These are phyloP conservation scores for Theileria annulata DNA, from an alignment of 169 alveolate species.

Conservation along the genomic window DNA sequence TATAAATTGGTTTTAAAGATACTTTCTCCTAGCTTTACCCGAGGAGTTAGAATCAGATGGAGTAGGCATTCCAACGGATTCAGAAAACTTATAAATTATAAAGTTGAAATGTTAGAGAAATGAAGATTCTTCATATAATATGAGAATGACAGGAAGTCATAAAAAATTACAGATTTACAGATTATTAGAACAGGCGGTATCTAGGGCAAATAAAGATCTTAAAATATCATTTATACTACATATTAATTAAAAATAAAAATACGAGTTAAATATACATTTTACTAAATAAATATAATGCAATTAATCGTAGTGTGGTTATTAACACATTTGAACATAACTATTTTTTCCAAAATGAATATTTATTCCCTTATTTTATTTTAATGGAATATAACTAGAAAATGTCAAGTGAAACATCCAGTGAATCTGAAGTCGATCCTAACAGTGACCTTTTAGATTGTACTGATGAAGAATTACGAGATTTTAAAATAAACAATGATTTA, in stretches of 20 bases:
- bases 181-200: no score
- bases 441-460: not conserved
- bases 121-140: conserved; percentile 47
- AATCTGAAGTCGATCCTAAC: conserved; percentile 3
- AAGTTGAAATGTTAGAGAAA: conserved; percentile 35
- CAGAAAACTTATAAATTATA: conserved; percentile 39
- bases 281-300: not conserved
- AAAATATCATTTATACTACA: not conserved
- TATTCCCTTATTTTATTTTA: not conserved
- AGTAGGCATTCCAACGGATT: conserved; percentile 39
- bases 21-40: conserved; percentile 6
- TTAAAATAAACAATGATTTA: not conserved
- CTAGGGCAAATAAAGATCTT: conserved; percentile 20
- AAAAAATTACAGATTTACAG: not conserved
- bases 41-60: conserved; percentile 1
- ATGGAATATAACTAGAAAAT: conserved; percentile 12
- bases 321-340: not conserved
- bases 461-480: not conserved
- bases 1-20: not conserved
- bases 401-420: conserved; percentile 1
- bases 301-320: not conserved
- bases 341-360: not conserved
- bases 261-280: not conserved
- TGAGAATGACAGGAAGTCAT: conserved; percentile 23
- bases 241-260: not conserved